A percentile compares a stretch with the other conserved stretches of the same genome.
phyloP scores from a whole-genome alignment of 148 eudicot species.

The Drosera capensis region DNA sequence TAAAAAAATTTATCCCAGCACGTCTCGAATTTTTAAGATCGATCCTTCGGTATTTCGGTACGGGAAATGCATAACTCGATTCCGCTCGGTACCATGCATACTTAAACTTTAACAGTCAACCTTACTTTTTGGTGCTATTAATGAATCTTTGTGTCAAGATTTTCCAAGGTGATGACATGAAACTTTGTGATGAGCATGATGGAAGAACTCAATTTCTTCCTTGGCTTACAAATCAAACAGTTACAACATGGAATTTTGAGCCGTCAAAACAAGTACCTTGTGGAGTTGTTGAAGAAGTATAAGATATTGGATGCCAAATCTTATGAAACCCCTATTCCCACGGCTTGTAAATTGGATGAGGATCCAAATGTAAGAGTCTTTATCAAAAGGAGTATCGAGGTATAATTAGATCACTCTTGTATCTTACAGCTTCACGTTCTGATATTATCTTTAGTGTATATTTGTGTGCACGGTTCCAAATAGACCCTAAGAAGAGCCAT shows the following conservation, averaged over 20 bases:
- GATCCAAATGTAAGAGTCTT: background rate
- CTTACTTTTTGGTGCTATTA: background rate
- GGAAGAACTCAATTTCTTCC: constrained; percentile 6
- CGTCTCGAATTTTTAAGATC: too few species aligned
- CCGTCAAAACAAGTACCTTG: constrained; percentile 2
- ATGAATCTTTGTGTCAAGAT: background rate
- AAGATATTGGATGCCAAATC: background rate
- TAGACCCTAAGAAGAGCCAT: background rate
- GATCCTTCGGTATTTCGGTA: too few species aligned
- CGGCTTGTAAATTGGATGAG: background rate
- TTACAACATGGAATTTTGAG: background rate
- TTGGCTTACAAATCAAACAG: constrained; percentile 7
- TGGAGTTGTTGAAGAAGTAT: constrained; percentile 1
- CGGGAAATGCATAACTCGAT: too few species aligned
- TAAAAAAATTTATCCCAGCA: too few species aligned
- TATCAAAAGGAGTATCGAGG: background rate
- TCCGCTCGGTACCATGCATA: too few species aligned
- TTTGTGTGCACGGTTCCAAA: background rate
- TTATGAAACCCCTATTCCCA: constrained; percentile 4
- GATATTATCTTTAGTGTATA: background rate
- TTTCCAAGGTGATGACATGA: background rate
- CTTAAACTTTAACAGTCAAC: too few species aligned
- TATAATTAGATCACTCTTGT: background rate
- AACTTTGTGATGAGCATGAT: constrained; percentile 8
- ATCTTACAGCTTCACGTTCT: background rate